Evolutionary conservation across 23 red algal genomes (phyloP).

Genomic region (Gracilaria domingensis): DNA sequence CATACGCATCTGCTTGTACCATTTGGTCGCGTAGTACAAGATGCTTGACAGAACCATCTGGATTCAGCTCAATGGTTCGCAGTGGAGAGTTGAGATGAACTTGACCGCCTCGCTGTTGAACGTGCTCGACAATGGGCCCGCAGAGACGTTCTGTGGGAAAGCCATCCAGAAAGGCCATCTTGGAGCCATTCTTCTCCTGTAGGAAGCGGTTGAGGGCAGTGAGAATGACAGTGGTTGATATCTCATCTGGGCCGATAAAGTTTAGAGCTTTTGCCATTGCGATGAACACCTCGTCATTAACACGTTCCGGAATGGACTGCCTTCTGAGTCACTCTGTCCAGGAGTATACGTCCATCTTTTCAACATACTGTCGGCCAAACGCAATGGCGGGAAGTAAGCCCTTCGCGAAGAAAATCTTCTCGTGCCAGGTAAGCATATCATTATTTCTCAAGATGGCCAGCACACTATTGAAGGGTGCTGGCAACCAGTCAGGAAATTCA

Average conservation of each 20-base stretch:
- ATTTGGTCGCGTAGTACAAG: slow-evolving; percentile 67
- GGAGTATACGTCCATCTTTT: slow-evolving; percentile 82
- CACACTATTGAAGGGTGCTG: slow-evolving; percentile 94
- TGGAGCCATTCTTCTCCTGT: slow-evolving; percentile 93
- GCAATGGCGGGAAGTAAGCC: slow-evolving; percentile 95
- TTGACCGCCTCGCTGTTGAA: slow-evolving; percentile 74
- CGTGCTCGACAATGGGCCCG: slow-evolving; percentile 76
- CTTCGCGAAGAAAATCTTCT: slow-evolving; percentile 92
- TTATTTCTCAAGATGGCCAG: slow-evolving; percentile 90
- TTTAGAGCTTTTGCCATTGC: slow-evolving; percentile 99
- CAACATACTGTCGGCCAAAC: slow-evolving; percentile 89
- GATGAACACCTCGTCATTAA: slow-evolving; percentile 99
- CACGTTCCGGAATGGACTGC: slow-evolving; percentile 89
- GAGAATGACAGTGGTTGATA: slow-evolving; percentile 94
- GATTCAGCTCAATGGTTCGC: slow-evolving; percentile 66
- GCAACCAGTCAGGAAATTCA: slow-evolving; percentile 89
- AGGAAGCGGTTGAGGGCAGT: slow-evolving; percentile 97
- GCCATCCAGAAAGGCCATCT: slow-evolving; percentile 98
- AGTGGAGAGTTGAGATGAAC: slow-evolving; percentile 67
- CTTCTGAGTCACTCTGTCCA: slow-evolving; percentile 96
- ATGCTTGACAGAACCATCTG: slow-evolving; percentile 62
- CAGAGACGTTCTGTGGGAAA: slow-evolving; percentile 96
- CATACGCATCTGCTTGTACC: slow-evolving; percentile 88
- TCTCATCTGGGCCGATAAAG: slow-evolving; percentile 99
- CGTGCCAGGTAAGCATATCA: slow-evolving; percentile 95